phyloP scores from a whole-genome alignment of 306 rosid genomes.

The Glycine latifolia region DNA sequence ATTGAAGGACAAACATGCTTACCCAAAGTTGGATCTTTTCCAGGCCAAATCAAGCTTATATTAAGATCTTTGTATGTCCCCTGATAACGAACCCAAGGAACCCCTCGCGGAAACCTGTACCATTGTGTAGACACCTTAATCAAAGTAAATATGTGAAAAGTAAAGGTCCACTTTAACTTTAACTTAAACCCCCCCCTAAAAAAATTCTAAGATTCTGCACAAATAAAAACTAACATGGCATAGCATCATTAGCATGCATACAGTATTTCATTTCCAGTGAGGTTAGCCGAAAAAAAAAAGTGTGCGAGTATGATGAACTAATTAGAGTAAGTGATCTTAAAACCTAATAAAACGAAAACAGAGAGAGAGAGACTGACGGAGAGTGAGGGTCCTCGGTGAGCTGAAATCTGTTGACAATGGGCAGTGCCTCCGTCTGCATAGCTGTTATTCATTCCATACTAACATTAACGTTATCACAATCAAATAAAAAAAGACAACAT shows the following conservation, averaged over 20 bases:
- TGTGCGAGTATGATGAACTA: not conserved
- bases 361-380: constrained; percentile 56
- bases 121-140: constrained; percentile 40
- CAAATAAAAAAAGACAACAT: not conserved
- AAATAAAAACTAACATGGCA: not conserved
- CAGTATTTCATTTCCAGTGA: not conserved
- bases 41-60: constrained; percentile 87
- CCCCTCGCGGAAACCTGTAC: constrained; percentile 80
- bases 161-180: not conserved
- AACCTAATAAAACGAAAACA: constrained; percentile 15
- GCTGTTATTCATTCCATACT: constrained; percentile 55
- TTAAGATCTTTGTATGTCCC: constrained; percentile 77
- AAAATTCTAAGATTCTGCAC: not conserved
- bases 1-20: constrained; percentile 20
- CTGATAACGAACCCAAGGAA: constrained; percentile 83
- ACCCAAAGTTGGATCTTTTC: constrained; percentile 85
- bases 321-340: constrained; percentile 25
- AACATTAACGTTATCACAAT: constrained; percentile 6
- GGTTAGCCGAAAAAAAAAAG: not conserved
- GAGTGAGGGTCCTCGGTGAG: constrained; percentile 70
- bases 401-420: constrained; percentile 73
- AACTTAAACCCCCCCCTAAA: not conserved
- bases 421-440: constrained; percentile 97
- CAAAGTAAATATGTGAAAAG: constrained; percentile 25
- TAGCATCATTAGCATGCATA: not conserved